phyloP scores from a whole-genome alignment of 2,329 filamentous ascomycete species.

The Dactylonectria estremocensis region DNA sequence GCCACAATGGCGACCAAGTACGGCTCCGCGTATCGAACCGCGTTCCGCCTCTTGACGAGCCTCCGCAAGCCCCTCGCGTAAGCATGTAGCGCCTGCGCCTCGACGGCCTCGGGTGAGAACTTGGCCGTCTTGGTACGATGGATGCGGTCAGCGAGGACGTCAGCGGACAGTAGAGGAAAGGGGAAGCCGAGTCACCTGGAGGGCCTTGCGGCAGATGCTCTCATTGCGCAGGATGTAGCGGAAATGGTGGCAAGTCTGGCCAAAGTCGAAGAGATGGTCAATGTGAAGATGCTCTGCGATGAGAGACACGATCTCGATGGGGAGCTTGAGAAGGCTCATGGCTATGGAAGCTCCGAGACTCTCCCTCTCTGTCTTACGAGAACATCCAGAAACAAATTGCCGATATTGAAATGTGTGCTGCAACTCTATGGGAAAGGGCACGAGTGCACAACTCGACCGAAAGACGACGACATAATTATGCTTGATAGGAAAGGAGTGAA shows the following conservation, averaged over 20 bases:
- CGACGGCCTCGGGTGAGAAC: conserved; percentile 43
- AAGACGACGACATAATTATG: neutral
- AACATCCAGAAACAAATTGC: neutral
- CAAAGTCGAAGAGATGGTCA: conserved; percentile 71
- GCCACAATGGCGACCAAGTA: conserved; percentile 74
- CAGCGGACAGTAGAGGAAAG: conserved; percentile 12
- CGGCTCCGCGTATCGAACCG: conserved; percentile 73
- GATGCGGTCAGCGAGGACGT: conserved; percentile 36
- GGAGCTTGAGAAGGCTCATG: conserved; percentile 61
- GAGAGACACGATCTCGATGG: conserved; percentile 76
- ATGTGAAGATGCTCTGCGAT: conserved; percentile 69
- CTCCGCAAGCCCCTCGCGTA: conserved; percentile 62
- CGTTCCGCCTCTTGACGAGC: conserved; percentile 72
- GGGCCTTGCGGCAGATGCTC: conserved; percentile 69
- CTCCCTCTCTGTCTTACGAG: neutral
- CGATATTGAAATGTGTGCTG: neutral
- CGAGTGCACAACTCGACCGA: neutral
- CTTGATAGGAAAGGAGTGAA: neutral
- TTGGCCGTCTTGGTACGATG: conserved; percentile 34
- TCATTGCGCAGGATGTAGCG: conserved; percentile 66
- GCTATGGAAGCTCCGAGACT: conserved; percentile 48
- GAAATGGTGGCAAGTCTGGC: conserved; percentile 67
- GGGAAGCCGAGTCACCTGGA: conserved; percentile 65
- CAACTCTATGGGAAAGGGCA: neutral
- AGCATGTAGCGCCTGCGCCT: conserved; percentile 35